Conservation (phyloP, 192 early-diverging fungal species). For the Bifiguratus adelaidae region DNA sequence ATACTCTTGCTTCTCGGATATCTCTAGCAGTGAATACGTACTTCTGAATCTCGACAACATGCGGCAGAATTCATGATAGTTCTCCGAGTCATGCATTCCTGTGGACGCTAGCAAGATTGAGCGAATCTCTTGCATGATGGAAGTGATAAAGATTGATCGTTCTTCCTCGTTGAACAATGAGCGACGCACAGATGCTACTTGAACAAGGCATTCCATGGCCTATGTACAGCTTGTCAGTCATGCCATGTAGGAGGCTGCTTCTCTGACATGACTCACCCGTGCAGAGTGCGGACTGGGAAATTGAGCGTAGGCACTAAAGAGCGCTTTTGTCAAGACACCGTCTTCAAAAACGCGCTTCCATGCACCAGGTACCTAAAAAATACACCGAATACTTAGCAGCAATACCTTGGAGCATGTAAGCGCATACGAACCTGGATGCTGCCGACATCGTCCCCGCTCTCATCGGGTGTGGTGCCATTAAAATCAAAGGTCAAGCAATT, state of each 20-base stretch:
- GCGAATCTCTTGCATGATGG: conserved; percentile 56
- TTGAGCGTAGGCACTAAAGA: conserved; percentile 57
- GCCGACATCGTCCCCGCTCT: conserved; percentile 66
- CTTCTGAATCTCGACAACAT: conserved; percentile 73
- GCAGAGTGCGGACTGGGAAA: conserved; percentile 42
- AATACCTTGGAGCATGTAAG: too few species aligned
- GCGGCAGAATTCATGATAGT: conserved; percentile 81
- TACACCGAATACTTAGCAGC: not conserved
- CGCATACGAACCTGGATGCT: conserved; percentile 39
- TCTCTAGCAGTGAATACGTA: conserved; percentile 70
- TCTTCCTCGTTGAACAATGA: conserved; percentile 78
- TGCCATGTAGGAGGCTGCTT: too few species aligned
- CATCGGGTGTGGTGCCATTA: conserved; percentile 66
- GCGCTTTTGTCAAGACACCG: conserved; percentile 52
- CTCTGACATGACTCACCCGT: conserved; percentile 13
- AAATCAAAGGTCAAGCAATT: conserved; percentile 77
- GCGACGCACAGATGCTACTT: conserved; percentile 70
- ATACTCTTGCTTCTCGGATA: conserved; percentile 64
- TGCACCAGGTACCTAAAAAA: conserved; percentile 55
- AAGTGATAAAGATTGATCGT: conserved; percentile 53
- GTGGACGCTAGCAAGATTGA: conserved; percentile 49
- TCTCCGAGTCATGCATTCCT: conserved; percentile 61
- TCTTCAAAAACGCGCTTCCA: conserved; percentile 74
- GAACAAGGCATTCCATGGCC: conserved; percentile 72
- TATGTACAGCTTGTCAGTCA: conserved; percentile 22